Conservation (phyloP, 495 filamentous ascomycete species). For the Penicillium bovifimosum region DNA sequence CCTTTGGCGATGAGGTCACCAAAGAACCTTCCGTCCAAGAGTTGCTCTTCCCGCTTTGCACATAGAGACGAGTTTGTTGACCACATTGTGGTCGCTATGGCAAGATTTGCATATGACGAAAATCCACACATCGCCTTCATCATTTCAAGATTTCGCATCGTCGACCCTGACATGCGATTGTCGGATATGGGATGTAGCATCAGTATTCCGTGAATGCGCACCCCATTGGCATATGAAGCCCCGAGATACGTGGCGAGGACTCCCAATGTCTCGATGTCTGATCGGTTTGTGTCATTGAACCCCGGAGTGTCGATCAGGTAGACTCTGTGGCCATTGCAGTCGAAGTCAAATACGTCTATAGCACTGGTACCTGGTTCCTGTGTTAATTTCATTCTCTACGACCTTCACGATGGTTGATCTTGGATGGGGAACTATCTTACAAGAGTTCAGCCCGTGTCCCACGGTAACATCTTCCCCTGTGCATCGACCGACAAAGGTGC, state of each 20-base stretch:
- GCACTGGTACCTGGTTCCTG: not conserved
- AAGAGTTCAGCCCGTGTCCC: conserved; percentile 17
- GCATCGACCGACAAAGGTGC: conserved; percentile 15
- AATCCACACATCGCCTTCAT: conserved; percentile 21
- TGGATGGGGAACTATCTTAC: not conserved
- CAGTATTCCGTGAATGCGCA: conserved; percentile 24
- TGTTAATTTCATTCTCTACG: not conserved
- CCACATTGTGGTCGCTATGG: conserved; percentile 13
- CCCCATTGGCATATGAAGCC: conserved; percentile 18
- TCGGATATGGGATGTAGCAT: conserved; percentile 23
- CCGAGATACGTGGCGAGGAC: conserved; percentile 27
- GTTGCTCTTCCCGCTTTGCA: conserved; percentile 1
- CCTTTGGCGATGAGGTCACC: not conserved
- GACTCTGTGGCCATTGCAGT: conserved; percentile 12
- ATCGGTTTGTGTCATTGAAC: conserved; percentile 44
- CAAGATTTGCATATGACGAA: not conserved
- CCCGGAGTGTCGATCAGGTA: conserved; percentile 47
- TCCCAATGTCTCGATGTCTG: conserved; percentile 36
- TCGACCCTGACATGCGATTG: conserved; percentile 18
- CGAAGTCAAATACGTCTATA: conserved; percentile 1
- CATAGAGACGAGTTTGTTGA: not conserved
- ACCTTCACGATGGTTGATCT: too few relatives aligned
- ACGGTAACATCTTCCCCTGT: conserved; percentile 10
- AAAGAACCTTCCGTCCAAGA: not conserved
- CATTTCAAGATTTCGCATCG: conserved; percentile 21